A percentile compares a stretch with the other conserved stretches of the same genome.
Evolutionary conservation across 495 filamentous ascomycete species (phyloP).

Genomic region (Collariella sp.): DNA sequence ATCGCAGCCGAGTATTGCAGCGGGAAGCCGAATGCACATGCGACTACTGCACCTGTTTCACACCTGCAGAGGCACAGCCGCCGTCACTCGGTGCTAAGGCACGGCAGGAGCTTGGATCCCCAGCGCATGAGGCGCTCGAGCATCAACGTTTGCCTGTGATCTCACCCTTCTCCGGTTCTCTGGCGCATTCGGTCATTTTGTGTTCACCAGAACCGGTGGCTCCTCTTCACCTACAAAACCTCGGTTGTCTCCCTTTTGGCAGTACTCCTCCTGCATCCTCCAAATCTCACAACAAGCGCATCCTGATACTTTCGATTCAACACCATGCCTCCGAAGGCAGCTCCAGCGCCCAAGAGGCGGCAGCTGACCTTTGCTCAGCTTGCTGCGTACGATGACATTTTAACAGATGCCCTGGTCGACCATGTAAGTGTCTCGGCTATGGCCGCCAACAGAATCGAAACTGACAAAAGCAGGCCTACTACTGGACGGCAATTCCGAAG

Average conservation of each 20-base stretch:
- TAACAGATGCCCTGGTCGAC: conserved; percentile 93
- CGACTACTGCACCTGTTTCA: conserved; percentile 6
- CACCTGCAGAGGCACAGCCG: conserved; percentile 5
- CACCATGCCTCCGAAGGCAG: conserved; percentile 18
- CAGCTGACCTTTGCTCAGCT: conserved; percentile 78
- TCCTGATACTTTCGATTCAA: neutral
- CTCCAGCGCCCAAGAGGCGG: conserved; percentile 44
- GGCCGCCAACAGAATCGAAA: neutral
- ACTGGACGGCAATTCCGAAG: conserved; percentile 93
- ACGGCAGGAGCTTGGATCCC: no score
- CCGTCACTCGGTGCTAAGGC: neutral
- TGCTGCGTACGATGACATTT: conserved; percentile 87
- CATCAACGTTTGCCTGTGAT: conserved; percentile 15
- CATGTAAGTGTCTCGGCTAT: conserved; percentile 52
- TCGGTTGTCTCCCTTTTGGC: neutral
- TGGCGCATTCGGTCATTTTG: conserved; percentile 7
- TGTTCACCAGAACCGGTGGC: conserved; percentile 3
- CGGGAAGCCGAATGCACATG: conserved; percentile 14
- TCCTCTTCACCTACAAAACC: neutral
- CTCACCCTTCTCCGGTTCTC: conserved; percentile 11
- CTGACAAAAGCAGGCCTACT: conserved; percentile 58
- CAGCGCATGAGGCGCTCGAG: neutral
- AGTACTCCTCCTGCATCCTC: neutral
- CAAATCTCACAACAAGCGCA: neutral
- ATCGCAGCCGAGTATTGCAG: conserved; percentile 8